Conservation (phyloP, 495 filamentous ascomycete species). For the Wilcoxina mikolae region DNA sequence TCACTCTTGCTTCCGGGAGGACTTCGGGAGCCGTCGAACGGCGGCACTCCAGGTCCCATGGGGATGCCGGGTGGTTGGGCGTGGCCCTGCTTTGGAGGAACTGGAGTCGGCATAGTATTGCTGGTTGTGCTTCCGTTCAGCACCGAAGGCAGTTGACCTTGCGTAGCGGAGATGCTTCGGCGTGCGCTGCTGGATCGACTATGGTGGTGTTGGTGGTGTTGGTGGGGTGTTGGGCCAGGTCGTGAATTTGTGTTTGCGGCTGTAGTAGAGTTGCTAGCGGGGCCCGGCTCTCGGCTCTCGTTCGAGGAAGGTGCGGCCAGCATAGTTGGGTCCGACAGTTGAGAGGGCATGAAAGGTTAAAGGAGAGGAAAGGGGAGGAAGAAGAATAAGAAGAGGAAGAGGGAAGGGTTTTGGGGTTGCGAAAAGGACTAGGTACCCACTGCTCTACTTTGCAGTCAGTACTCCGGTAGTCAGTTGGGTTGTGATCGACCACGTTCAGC, state of each 20-base stretch:
- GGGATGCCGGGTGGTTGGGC: constrained; percentile 25
- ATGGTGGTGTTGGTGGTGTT: constrained; percentile 19
- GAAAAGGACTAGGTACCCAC: too few relatives aligned
- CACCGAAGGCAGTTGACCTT: constrained; percentile 18
- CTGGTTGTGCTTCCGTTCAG: constrained; percentile 17
- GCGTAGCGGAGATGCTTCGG: constrained; percentile 22
- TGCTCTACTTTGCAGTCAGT: too few relatives aligned
- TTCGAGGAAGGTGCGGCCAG: background rate
- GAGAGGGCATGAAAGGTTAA: background rate
- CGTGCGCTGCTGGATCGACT: constrained; percentile 19
- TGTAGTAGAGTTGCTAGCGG: background rate
- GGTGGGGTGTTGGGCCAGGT: constrained; percentile 10
- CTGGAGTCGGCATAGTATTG: constrained; percentile 15
- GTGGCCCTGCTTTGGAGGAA: constrained; percentile 21
- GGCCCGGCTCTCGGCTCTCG: background rate
- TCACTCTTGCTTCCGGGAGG: constrained; percentile 28
- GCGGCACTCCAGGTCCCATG: constrained; percentile 22
- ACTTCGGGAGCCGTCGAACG: constrained; percentile 28
- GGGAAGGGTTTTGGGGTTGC: too few relatives aligned
- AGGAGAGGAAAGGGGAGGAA: background rate
- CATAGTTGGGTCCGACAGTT: background rate
- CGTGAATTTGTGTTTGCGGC: background rate
- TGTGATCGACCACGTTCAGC: too few relatives aligned
- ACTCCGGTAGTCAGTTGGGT: too few relatives aligned
- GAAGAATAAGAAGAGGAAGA: background rate